Conservation (phyloP, 345 rosid species). For the Linum tenue region DNA sequence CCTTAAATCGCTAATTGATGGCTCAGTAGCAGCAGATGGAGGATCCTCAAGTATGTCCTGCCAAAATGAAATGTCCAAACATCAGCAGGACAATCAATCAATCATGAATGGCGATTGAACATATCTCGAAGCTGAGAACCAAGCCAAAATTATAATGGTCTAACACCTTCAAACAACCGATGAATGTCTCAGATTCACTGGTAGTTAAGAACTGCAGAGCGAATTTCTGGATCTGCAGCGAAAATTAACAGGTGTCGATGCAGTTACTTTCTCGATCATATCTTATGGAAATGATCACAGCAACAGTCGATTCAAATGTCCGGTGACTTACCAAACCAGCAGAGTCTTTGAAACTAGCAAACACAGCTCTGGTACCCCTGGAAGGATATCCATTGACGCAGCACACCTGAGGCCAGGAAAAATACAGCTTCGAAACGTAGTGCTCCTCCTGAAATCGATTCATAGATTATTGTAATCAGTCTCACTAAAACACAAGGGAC, state of each 20-base stretch:
- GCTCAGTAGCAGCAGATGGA: constrained; percentile 20
- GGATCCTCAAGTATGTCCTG: constrained; percentile 39
- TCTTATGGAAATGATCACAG: constrained; percentile 4
- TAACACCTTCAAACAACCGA: constrained; percentile 43
- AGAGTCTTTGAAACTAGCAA: constrained; percentile 60
- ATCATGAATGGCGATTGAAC: background rate
- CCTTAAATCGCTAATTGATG: constrained; percentile 24
- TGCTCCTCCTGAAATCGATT: constrained; percentile 69
- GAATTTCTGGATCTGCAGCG: constrained; percentile 72
- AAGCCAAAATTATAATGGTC: background rate
- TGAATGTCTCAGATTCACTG: constrained; percentile 49
- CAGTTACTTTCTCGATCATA: background rate
- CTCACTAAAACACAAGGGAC: background rate
- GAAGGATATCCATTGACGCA: constrained; percentile 63
- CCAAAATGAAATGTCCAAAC: constrained; percentile 12
- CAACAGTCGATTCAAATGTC: background rate
- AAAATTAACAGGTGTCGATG: constrained; percentile 4
- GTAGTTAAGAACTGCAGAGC: constrained; percentile 50
- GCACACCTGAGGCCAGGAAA: constrained; percentile 74
- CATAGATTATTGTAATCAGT: background rate
- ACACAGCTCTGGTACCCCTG: constrained; percentile 57
- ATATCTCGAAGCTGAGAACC: background rate
- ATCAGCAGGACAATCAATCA: constrained; percentile 1
- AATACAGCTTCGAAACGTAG: constrained; percentile 62
- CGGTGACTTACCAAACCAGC: constrained; percentile 32